These are phyloP conservation scores for Alternaria hordeiaustralica DNA, from an alignment of 2,329 filamentous ascomycete species.

Conservation along the genomic window DNA sequence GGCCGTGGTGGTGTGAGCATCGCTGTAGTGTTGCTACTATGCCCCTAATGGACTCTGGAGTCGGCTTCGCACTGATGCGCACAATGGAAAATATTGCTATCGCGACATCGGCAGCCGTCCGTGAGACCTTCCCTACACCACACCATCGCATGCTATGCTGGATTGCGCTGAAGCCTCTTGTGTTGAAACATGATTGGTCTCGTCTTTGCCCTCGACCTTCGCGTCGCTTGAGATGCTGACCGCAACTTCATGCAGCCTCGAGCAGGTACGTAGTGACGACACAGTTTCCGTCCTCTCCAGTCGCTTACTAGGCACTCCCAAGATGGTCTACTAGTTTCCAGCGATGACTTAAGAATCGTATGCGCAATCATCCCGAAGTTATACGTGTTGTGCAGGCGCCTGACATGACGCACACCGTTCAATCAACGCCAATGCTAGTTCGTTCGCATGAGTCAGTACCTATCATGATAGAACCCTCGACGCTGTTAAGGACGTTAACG, in stretches of 20 bases:
- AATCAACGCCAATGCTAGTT: background rate
- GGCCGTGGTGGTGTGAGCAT: background rate
- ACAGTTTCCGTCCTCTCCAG: background rate
- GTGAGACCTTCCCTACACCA: background rate
- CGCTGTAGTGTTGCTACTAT: background rate
- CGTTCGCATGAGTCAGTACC: background rate
- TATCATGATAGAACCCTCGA: background rate
- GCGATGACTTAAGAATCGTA: background rate
- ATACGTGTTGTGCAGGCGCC: background rate
- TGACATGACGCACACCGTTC: background rate
- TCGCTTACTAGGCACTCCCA: background rate
- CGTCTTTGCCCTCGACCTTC: background rate
- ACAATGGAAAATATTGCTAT: background rate
- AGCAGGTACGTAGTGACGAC: background rate
- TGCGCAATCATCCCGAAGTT: background rate
- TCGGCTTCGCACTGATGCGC: background rate
- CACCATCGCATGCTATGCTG: background rate
- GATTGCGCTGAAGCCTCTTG: background rate
- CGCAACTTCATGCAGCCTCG: background rate
- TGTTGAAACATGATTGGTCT: background rate
- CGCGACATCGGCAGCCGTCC: background rate
- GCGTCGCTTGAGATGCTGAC: background rate
- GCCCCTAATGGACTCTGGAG: background rate
- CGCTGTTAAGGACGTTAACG: background rate
- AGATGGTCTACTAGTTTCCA: background rate